Base-by-base conservation (phyloP, 2,329 filamentous ascomycete genomes). In the Monosporascus sp. region DNA sequence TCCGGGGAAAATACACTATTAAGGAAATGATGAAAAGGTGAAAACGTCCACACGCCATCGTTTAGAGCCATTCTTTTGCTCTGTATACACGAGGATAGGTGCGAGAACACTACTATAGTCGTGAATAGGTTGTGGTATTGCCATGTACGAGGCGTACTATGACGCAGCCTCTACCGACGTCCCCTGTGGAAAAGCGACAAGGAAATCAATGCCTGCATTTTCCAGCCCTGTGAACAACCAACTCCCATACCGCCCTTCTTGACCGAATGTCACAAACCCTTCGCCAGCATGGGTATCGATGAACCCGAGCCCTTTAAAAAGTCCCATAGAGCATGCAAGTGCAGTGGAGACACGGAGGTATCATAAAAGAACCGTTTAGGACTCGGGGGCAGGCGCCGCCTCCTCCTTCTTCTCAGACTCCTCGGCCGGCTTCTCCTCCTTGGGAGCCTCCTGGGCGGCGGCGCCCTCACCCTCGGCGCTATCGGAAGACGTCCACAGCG, bases 401-500 rank as follows among this genome's bases (percentile, higher is more conserved):
- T 80, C 78, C 69, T 83, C 78, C 71, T 87, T 83, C 77, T 86
- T 85, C 60, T 70, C 66, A 56, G 77, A 74, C 56, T 77, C 71
- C 61, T 79, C 73, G 47, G 72, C 69, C 52, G 74, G 70, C 70
- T 76, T 76, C 64, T 83, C 80, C 69, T 90, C 85, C 79, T 82
- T 78, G 61, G 73, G 64, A 48, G 71, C 73, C 55, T 78, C 76
- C 65, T 82, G 76, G 61, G 82, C 78, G 57, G 78, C 78, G 56
- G 78, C 79, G 60, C 73, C 78, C 76, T 93, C 90, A 57, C 82
- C 80, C 75, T 96, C 93, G 67, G 81, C 86, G 66, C 84, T 90
- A 73, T 96, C 92, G 56, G 91, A 95, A 65, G 92, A 97, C 66
- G 92, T 97, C 92, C 92, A 97, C 75, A 97, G 88, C 63, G 92